Conservation (phyloP, 2,329 filamentous ascomycete genomes). For the Colletotrichum limetticola region DNA sequence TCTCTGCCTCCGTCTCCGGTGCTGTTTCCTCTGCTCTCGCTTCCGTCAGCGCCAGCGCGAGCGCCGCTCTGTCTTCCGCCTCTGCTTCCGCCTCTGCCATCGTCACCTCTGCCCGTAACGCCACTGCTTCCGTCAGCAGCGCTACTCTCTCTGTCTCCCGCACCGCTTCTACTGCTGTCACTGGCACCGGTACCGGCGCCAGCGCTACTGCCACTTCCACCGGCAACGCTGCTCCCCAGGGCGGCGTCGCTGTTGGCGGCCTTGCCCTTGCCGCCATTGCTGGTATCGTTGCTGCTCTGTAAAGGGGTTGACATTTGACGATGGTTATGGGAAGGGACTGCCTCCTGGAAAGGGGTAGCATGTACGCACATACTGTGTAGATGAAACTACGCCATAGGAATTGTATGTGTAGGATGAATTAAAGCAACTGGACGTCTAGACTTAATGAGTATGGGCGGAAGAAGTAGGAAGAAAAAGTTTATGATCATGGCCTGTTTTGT, state of each 20-base stretch:
- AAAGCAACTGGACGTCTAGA: background rate
- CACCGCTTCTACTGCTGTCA: background rate
- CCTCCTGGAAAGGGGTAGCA: background rate
- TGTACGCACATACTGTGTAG: background rate
- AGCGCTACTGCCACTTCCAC: slow-evolving; percentile 4
- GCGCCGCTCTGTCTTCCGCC: slow-evolving; percentile 41
- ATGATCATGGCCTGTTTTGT: slow-evolving; percentile 17
- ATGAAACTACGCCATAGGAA: background rate
- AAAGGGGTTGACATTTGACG: background rate
- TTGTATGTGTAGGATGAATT: slow-evolving; percentile 10
- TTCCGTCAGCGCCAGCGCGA: slow-evolving; percentile 43
- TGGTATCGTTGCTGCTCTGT: slow-evolving; percentile 28
- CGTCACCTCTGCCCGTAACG: background rate
- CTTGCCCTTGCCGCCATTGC: slow-evolving; percentile 27
- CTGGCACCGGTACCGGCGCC: slow-evolving; percentile 17
- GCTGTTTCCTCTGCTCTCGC: background rate
- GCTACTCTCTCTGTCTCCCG: background rate
- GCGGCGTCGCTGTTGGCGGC: slow-evolving; percentile 10
- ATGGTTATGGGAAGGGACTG: no score
- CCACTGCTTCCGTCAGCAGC: slow-evolving; percentile 1
- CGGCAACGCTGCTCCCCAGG: slow-evolving; percentile 21
- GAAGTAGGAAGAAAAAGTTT: background rate
- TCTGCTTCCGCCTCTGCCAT: slow-evolving; percentile 36
- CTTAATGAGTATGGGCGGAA: slow-evolving; percentile 5
- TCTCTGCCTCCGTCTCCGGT: background rate